These are phyloP conservation scores for Oenanthe javanica DNA, from an alignment of 140 eudicot genomes.

Conservation along the genomic window DNA sequence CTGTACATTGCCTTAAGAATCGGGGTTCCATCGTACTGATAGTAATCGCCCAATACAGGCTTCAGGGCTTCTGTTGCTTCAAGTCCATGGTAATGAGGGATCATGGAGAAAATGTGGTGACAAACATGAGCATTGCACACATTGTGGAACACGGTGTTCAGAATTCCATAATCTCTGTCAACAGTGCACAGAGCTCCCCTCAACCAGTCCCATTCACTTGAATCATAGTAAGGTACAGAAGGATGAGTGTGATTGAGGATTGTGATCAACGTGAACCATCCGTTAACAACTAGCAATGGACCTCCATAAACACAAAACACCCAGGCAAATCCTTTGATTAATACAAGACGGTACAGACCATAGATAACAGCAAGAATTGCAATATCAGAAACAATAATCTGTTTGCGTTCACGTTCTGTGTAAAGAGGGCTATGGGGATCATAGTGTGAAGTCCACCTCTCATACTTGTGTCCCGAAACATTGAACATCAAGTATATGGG, in stretches of 20 bases:
- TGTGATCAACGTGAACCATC: conserved; percentile 5
- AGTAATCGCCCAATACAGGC: neutral
- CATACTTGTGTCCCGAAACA: conserved; percentile 2
- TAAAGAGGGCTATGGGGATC: conserved; percentile 1
- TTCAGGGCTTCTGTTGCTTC: conserved; percentile 6
- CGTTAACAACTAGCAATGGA: conserved; percentile 2
- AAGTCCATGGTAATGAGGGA: neutral
- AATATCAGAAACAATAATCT: neutral
- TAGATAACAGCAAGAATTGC: conserved; percentile 1
- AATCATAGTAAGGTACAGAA: conserved; percentile 4
- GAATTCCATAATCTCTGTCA: neutral
- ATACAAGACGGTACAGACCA: neutral
- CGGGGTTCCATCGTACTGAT: neutral
- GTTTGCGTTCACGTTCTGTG: neutral
- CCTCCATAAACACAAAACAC: neutral
- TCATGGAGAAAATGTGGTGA: conserved; percentile 2
- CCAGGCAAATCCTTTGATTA: neutral
- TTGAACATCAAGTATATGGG: neutral
- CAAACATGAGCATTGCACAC: conserved; percentile 6
- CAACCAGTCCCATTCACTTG: conserved; percentile 5
- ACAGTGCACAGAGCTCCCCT: conserved; percentile 3
- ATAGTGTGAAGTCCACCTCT: conserved; percentile 1
- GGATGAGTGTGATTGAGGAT: conserved; percentile 5
- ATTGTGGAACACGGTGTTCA: neutral
- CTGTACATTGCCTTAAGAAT: neutral